Conservation (phyloP, 2,329 filamentous ascomycete species). For the Penicillium sp. region DNA sequence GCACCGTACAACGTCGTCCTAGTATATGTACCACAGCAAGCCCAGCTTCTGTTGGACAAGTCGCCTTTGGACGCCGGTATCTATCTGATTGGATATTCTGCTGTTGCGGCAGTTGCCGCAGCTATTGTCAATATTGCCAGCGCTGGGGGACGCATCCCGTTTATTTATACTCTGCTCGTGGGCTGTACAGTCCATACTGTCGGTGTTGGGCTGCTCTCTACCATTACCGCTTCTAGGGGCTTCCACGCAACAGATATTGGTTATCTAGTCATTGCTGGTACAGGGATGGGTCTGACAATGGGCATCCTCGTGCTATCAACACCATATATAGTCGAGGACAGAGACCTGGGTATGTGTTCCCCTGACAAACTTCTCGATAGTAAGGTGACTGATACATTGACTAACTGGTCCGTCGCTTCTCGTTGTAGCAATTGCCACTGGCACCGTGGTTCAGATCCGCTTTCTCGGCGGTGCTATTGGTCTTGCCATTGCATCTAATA, state of each 20-base stretch:
- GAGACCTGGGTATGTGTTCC: slow-evolving; percentile 23
- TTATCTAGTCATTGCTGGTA: slow-evolving; percentile 23
- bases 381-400: background rate
- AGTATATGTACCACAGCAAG: slow-evolving; percentile 30
- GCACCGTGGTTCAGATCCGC: slow-evolving; percentile 24
- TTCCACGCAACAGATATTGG: slow-evolving; percentile 24
- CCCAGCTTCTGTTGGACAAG: slow-evolving; percentile 23
- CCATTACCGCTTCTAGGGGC: slow-evolving; percentile 15
- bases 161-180: slow-evolving; percentile 26
- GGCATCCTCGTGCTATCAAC: slow-evolving; percentile 23
- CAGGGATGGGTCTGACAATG: slow-evolving; percentile 23
- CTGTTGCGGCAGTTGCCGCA: slow-evolving; percentile 23
- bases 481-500: slow-evolving; percentile 27
- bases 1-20: slow-evolving; percentile 28
- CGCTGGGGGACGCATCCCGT: slow-evolving; percentile 23
- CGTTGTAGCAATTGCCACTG: slow-evolving; percentile 25
- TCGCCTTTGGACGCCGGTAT: slow-evolving; percentile 28
- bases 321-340: slow-evolving; percentile 26
- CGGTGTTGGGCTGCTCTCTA: slow-evolving; percentile 26
- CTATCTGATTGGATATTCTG: slow-evolving; percentile 26
- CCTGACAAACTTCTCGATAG: background rate
- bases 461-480: slow-evolving; percentile 29
- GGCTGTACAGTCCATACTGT: slow-evolving; percentile 26
- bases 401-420: background rate
- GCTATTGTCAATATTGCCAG: slow-evolving; percentile 22